These are phyloP conservation scores for Astragalus membranaceus DNA, from an alignment of 306 rosid species.

Conservation along the genomic window DNA sequence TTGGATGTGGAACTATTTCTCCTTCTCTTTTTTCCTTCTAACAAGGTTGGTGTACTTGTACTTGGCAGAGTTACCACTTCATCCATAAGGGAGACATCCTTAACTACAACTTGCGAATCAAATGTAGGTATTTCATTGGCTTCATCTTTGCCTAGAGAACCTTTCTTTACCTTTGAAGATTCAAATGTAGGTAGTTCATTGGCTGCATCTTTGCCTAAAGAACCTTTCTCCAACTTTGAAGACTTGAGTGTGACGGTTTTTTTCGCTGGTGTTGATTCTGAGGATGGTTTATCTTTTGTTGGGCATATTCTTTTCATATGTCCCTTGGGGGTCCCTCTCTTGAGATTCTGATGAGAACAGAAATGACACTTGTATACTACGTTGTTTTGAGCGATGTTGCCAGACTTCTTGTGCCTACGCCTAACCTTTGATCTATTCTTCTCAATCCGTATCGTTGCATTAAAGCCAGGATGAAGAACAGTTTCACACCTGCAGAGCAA, in stretches of 20 bases:
- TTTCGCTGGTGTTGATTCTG: conserved; percentile 15
- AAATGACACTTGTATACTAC: conserved; percentile 62
- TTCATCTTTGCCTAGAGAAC: conserved; percentile 5
- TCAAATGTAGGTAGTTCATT: too few relatives aligned
- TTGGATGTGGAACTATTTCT: conserved; percentile 31
- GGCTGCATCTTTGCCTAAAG: background rate
- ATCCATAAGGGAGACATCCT: background rate
- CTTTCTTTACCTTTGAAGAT: too few relatives aligned
- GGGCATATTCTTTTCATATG: conserved; percentile 49
- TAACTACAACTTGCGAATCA: background rate
- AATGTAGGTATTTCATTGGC: conserved; percentile 9
- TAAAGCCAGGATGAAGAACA: conserved; percentile 62
- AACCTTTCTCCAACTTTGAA: conserved; percentile 21
- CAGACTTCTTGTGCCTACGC: conserved; percentile 24
- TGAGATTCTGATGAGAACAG: conserved; percentile 52
- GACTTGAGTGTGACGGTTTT: background rate
- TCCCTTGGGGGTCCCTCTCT: conserved; percentile 58
- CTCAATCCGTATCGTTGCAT: conserved; percentile 62
- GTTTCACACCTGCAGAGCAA: conserved; percentile 63
- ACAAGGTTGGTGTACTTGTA: conserved; percentile 5
- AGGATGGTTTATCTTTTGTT: conserved; percentile 25
- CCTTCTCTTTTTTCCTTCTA: conserved; percentile 40
- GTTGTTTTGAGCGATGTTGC: conserved; percentile 38
- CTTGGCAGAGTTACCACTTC: conserved; percentile 28
- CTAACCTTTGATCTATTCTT: conserved; percentile 40